These are phyloP conservation scores for Thalassiosira livingstoniorum DNA, from an alignment of 352 stramenopile species.

Conservation along the genomic window DNA sequence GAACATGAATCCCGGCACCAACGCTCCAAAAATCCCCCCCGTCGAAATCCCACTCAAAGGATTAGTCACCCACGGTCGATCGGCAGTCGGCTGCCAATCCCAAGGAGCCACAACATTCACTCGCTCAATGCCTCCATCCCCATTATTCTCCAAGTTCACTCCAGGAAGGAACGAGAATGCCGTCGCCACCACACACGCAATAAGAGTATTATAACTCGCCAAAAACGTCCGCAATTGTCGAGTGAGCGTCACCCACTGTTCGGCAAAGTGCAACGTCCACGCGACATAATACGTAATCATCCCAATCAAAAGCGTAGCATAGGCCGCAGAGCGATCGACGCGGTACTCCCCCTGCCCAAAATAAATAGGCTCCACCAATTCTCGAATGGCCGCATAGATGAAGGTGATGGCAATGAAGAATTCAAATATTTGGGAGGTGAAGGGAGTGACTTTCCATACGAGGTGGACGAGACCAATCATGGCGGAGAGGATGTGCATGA, in stretches of 20 bases:
- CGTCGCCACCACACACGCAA: conserved; percentile 59
- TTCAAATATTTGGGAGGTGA: conserved; percentile 73
- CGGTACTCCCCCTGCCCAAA: conserved; percentile 22
- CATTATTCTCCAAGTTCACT: conserved; percentile 52
- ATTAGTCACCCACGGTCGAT: conserved; percentile 36
- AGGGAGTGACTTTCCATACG: conserved; percentile 69
- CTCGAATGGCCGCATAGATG: conserved; percentile 49
- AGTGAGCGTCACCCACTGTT: conserved; percentile 61
- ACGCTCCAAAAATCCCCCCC: conserved; percentile 56
- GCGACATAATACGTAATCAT: conserved; percentile 54
- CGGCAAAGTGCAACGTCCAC: conserved; percentile 67
- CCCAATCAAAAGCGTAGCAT: conserved; percentile 58
- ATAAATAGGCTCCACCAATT: conserved; percentile 59
- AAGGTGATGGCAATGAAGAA: conserved; percentile 68
- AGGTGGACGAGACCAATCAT: conserved; percentile 59
- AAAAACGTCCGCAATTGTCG: conserved; percentile 54
- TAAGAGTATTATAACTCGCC: conserved; percentile 65
- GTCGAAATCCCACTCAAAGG: conserved; percentile 57
- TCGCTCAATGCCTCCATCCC: conserved; percentile 35
- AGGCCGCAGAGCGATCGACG: conserved; percentile 38
- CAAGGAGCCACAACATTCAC: conserved; percentile 56
- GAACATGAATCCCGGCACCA: conserved; percentile 71
- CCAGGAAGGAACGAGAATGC: conserved; percentile 61
- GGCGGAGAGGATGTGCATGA: conserved; percentile 60
- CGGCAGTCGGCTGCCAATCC: conserved; percentile 62